Evolutionary conservation across 2,329 filamentous ascomycete genomes (phyloP).

Genomic region (Orbilia blumenaviensis): DNA sequence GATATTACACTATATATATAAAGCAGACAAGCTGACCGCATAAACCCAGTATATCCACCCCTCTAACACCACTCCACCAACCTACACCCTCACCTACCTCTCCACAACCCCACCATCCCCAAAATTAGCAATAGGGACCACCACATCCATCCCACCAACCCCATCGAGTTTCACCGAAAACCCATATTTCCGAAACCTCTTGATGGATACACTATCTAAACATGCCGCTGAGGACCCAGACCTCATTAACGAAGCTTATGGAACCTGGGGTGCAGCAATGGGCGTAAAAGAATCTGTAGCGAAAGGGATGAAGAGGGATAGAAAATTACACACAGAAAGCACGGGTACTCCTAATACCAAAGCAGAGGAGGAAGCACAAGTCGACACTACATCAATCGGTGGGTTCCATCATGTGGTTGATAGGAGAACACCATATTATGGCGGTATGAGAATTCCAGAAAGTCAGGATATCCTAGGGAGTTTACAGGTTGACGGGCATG

Average conservation of each 20-base stretch:
- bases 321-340: slow-evolving; percentile 28
- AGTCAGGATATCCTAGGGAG: slow-evolving; percentile 76
- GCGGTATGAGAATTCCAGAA: slow-evolving; percentile 74
- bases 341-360: slow-evolving; percentile 11
- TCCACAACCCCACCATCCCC: slow-evolving; percentile 66
- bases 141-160: slow-evolving; percentile 69
- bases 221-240: slow-evolving; percentile 69
- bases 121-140: slow-evolving; percentile 70
- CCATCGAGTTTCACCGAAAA: slow-evolving; percentile 71
- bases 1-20: not conserved
- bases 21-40: no score
- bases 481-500: slow-evolving; percentile 70
- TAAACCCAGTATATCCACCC: slow-evolving; percentile 57
- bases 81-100: slow-evolving; percentile 70
- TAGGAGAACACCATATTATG: slow-evolving; percentile 67
- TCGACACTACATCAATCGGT: slow-evolving; percentile 66
- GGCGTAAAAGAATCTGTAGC: slow-evolving; percentile 43
- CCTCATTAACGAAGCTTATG: slow-evolving; percentile 66
- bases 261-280: slow-evolving; percentile 68
- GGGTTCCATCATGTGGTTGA: slow-evolving; percentile 72
- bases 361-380: not conserved
- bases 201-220: slow-evolving; percentile 68
- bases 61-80: slow-evolving; percentile 62
- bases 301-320: slow-evolving; percentile 52
- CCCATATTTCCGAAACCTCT: slow-evolving; percentile 68